Evolutionary conservation across 2,329 filamentous ascomycete genomes (phyloP).

Genomic region (Microascus cirrosus): DNA sequence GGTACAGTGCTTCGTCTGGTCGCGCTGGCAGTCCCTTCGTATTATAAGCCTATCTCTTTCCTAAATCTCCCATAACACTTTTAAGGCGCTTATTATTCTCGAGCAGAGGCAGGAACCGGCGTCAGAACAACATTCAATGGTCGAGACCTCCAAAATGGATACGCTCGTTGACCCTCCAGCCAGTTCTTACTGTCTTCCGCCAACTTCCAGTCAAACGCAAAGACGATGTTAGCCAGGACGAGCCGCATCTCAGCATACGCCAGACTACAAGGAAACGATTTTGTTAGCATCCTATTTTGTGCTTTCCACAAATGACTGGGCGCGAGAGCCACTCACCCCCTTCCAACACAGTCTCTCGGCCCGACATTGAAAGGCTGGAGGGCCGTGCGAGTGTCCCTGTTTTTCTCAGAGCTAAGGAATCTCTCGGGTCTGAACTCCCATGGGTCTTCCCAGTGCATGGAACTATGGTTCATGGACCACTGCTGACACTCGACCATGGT

Average conservation of each 20-base stretch:
- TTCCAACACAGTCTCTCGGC: constrained; percentile 19
- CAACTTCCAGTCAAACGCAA: constrained; percentile 17
- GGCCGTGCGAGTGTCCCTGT: constrained; percentile 12
- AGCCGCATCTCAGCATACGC: constrained; percentile 19
- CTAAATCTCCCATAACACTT: no score
- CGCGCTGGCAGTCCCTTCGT: no score
- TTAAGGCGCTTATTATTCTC: no score
- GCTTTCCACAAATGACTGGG: no score
- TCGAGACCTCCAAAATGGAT: no score
- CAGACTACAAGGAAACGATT: constrained; percentile 10
- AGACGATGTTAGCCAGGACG: constrained; percentile 14
- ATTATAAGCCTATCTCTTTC: no score
- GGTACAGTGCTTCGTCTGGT: no score
- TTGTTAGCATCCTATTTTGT: no score
- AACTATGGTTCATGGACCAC: constrained; percentile 19
- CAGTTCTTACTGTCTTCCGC: constrained; percentile 12
- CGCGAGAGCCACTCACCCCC: constrained; percentile 20
- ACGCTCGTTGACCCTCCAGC: no score
- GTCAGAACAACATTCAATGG: no score
- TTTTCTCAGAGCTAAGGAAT: constrained; percentile 17
- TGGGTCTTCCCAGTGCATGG: constrained; percentile 18
- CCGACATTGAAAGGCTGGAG: constrained; percentile 18
- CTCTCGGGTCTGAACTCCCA: constrained; percentile 24
- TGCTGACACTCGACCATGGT: not conserved
- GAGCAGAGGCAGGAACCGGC: no score